Evolutionary conservation across 768 basidiomycete genomes (phyloP).

Genomic region (Lentinula boryana): DNA sequence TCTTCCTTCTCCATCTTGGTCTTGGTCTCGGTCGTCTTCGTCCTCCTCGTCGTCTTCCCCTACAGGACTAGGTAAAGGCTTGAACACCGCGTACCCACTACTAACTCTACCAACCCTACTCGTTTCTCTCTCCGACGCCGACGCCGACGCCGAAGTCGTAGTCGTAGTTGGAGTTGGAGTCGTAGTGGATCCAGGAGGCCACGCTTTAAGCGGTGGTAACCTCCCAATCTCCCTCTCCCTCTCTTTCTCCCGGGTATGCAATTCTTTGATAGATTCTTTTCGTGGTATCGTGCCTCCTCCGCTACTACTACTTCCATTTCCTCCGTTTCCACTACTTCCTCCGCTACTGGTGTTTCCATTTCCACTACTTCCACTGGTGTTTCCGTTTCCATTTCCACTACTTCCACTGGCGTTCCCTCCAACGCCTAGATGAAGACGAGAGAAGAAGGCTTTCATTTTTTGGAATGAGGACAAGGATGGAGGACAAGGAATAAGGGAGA

Average conservation of each 20-base stretch:
- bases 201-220: constrained; percentile 45
- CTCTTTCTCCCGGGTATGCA: too few relatives aligned
- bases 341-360: too few relatives aligned
- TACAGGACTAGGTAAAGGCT: not conserved
- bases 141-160: constrained; percentile 11
- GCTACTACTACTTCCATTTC: too few relatives aligned
- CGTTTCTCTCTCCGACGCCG: not conserved
- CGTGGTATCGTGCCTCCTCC: too few relatives aligned
- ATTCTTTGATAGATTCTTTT: too few relatives aligned
- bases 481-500: too few relatives aligned
- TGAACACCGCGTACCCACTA: not conserved
- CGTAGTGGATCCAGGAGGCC: constrained; percentile 42
- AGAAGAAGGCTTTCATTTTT: too few relatives aligned
- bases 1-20: not conserved
- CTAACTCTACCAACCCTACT: too few relatives aligned
- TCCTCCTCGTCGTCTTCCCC: not conserved
- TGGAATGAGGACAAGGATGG: too few relatives aligned
- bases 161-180: constrained; percentile 25
- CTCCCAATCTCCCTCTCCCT: constrained; percentile 13
- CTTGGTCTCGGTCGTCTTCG: constrained; percentile 3
- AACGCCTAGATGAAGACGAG: not conserved
- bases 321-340: too few relatives aligned
- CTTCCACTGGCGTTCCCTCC: not conserved
- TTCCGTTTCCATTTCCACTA: not conserved
- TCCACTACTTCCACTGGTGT: not conserved